Base-by-base conservation (phyloP, 208 protist genomes). In the Porcisia deanei region DNA sequence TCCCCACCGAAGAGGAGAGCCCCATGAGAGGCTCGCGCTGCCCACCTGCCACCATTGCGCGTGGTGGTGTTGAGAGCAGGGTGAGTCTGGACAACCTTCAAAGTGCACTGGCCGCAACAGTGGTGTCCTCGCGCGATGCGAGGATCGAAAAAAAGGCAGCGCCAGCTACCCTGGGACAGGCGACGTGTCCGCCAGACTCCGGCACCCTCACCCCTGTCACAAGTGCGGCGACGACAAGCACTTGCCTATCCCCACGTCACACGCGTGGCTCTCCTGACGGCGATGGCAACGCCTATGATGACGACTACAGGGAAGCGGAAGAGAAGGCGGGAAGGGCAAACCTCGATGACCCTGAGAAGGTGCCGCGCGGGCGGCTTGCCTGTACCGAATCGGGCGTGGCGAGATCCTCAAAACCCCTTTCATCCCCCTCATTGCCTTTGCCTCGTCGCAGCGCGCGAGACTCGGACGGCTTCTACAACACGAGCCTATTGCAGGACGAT, bases 101-200 rank as follows among this genome's bases (percentile, higher is more conserved):
- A 18, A 7, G 10, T n/a, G 64, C 6, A n/a, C 30, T 25, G 39
- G 37, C 43, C 39, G 7, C 64, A 39, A 43, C 66, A 18, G 66
- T 41, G 25, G 66, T 57, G 47, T 10, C 66, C 45, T 6, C 66
- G 45, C 47, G 65, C 25, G 10, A 25, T n/a, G 1, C 45, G 37
- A 34, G 25, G 2, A 20, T 7, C 3, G 45, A 3, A 3, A 7
- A 37, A 39, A 22, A 60, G 53, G 63, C 76, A 60, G 37, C 22
- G 22, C 47, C 9, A 3, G 7, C 20, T 7, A 49, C 39, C 39
- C 37, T 45, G 61, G 12, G 61, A 49, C 49, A 53, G 10, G 72
- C 53, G 53, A 78, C 78, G 39, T 78, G 78, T 30, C 78, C 73
- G 22, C 67, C 73, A 0, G 78, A 82, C 68, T 78, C 73, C 3